Evolutionary conservation across 2,329 filamentous ascomycete genomes (phyloP).

Genomic region (Plenodomus biglobosus): DNA sequence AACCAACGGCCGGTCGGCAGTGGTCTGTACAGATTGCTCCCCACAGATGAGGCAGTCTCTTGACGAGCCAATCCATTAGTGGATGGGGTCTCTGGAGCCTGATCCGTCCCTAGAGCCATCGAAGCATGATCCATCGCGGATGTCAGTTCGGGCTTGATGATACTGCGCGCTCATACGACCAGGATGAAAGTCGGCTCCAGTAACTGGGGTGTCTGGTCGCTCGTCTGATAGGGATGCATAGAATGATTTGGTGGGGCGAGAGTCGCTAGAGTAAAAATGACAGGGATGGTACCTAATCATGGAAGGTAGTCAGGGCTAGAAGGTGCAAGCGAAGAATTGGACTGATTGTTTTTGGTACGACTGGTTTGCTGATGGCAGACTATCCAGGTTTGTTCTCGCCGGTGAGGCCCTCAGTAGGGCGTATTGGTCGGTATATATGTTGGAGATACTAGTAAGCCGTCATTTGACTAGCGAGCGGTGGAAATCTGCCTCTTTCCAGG

Average conservation of each 20-base stretch:
- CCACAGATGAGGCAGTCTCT: constrained; percentile 21
- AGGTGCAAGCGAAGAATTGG: neutral
- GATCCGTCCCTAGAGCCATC: neutral
- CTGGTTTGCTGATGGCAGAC: neutral
- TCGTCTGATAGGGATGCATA: constrained; percentile 10
- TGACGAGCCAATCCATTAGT: constrained; percentile 5
- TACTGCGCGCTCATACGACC: neutral
- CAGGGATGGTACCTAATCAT: neutral
- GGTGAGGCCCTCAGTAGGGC: neutral
- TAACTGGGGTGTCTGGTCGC: constrained; percentile 5
- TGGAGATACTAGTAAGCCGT: neutral
- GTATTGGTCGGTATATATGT: neutral
- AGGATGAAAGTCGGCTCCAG: neutral
- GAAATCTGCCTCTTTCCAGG: constrained; percentile 7
- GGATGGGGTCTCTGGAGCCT: neutral
- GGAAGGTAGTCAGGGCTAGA: neutral
- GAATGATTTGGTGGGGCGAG: constrained; percentile 5
- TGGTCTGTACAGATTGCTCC: constrained; percentile 12
- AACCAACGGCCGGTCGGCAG: constrained; percentile 24
- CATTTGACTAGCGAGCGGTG: neutral
- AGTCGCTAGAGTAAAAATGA: neutral
- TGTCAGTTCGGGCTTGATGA: neutral
- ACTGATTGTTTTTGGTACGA: no score
- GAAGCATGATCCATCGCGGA: neutral
- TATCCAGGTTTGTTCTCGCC: neutral